Percentiles rank a stretch among this genome's conserved stretches.
Conservation (phyloP, 345 rosid species). For the Eucalyptus fibrosa region DNA sequence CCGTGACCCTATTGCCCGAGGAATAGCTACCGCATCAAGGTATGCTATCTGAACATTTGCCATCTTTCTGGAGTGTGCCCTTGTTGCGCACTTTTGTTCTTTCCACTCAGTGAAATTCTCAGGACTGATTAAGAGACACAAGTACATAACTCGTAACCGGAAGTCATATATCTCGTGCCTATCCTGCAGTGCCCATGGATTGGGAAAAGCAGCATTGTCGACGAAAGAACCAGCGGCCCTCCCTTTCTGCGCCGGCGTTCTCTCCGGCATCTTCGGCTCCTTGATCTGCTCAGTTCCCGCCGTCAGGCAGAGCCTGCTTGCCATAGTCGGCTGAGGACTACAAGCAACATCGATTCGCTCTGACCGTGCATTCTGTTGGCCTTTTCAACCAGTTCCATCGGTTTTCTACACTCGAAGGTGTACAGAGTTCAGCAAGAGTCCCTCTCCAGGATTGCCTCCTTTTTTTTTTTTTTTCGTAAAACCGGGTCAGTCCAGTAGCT, state of each 20-base stretch:
- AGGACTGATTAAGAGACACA: background rate
- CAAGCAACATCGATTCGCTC: background rate
- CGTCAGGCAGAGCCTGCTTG: slow-evolving; percentile 73
- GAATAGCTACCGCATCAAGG: slow-evolving; percentile 95
- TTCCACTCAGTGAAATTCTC: background rate
- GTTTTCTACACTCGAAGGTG: background rate
- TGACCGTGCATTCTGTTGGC: background rate
- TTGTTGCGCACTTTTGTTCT: background rate
- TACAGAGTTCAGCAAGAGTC: background rate
- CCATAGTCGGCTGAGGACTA: slow-evolving; percentile 38
- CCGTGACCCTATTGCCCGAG: slow-evolving; percentile 83
- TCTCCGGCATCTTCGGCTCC: slow-evolving; percentile 86
- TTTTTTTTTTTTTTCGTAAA: background rate
- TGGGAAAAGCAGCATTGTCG: slow-evolving; percentile 94
- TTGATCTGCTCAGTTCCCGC: slow-evolving; percentile 76
- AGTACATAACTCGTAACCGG: background rate
- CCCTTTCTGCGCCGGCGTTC: slow-evolving; percentile 83
- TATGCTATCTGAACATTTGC: background rate
- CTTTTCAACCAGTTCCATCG: background rate
- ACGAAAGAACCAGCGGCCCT: slow-evolving; percentile 97
- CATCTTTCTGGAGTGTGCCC: background rate
- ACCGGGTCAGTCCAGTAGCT: background rate
- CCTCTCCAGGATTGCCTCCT: background rate
- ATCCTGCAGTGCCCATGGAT: slow-evolving; percentile 80
- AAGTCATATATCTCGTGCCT: background rate